phyloP scores from a whole-genome alignment of 805 yeast species.

The Candida cerambycidarum region DNA sequence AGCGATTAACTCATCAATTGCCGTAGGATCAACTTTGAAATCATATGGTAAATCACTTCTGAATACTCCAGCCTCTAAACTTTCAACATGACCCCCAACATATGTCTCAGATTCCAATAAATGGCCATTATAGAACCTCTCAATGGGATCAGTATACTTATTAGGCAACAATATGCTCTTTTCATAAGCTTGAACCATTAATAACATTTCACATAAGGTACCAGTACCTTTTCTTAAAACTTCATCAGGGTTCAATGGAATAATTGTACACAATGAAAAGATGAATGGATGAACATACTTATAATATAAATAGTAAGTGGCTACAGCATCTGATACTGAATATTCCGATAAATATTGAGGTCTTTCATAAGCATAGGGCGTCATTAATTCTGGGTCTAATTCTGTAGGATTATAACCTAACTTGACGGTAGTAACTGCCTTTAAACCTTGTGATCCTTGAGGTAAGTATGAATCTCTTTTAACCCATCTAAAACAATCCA shows the following conservation, averaged over 20 bases:
- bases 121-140: slow-evolving; percentile 93
- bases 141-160: slow-evolving; percentile 92
- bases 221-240: slow-evolving; percentile 97
- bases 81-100: slow-evolving; percentile 98
- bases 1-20: slow-evolving; percentile 71
- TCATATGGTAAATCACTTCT: slow-evolving; percentile 79
- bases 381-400: slow-evolving; percentile 96
- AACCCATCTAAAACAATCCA: slow-evolving; percentile 98
- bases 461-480: slow-evolving; percentile 96
- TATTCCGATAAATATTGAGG: slow-evolving; percentile 94
- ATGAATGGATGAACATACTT: slow-evolving; percentile 97
- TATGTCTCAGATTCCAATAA: slow-evolving; percentile 92
- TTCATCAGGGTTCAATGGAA: slow-evolving; percentile 96
- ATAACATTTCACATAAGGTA: slow-evolving; percentile 94
- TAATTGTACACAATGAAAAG: slow-evolving; percentile 90
- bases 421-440: slow-evolving; percentile 95
- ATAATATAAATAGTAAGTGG: slow-evolving; percentile 92
- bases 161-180: slow-evolving; percentile 80
- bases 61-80: slow-evolving; percentile 96
- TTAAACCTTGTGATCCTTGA: slow-evolving; percentile 97
- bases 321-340: slow-evolving; percentile 99
- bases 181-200: slow-evolving; percentile 93
- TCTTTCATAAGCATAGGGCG: slow-evolving; percentile 92
- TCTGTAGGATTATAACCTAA: slow-evolving; percentile 96
- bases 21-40: slow-evolving; percentile 78